Base-by-base conservation (phyloP, 192 early-diverging fungal species). In the Coemansia sp. region DNA sequence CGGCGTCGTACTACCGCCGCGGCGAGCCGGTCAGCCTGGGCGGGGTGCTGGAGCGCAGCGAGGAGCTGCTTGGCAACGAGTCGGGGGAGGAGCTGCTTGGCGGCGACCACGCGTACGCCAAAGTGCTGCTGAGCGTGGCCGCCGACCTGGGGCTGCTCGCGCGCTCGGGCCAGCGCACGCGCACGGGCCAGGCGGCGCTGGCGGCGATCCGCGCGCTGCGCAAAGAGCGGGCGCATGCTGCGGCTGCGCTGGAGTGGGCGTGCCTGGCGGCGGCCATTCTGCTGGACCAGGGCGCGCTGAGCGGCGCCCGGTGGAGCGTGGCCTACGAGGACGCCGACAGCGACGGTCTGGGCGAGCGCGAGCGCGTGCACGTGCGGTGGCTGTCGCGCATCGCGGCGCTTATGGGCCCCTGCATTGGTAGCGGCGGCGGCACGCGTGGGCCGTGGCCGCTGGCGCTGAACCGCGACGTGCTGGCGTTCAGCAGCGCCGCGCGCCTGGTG, bases 401-500 rank as follows among this genome's bases (percentile, higher is more conserved):
- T 25, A 40, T 71, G 29, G 27, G n/a, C n/a, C n/a, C n/a, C n/a
- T n/a, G n/a, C n/a, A n/a, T n/a, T n/a, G n/a, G n/a, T n/a, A 70
- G 78, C 9, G 62, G 49, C 37, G 68, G 43, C 43, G 45, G 45
- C 14, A 67, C 68, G 32, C 24, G 53, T 35, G 73, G 73, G 14
- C 57, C 64, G 67, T 79, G 62, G 92, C 84, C 31, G n/a, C 65
- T 77, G 11, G 85, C 86, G 6, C 78, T 89, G 54, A 89, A 76
- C 75, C 85, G 90, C 32, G 91, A 94, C 57, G 63, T 93, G 39
- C 76, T 94, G 31, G 88, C 85, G 14, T 93, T 93, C 77, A 87
- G 86, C 75, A 91, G 90, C 70, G 84, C 90, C 51, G 87, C 80
- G n/a, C 87, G 88, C 29, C 59, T 76, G 10, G 79, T 76, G 63